Conservation (phyloP, 495 filamentous ascomycete species). For the Penicillium silybi region DNA sequence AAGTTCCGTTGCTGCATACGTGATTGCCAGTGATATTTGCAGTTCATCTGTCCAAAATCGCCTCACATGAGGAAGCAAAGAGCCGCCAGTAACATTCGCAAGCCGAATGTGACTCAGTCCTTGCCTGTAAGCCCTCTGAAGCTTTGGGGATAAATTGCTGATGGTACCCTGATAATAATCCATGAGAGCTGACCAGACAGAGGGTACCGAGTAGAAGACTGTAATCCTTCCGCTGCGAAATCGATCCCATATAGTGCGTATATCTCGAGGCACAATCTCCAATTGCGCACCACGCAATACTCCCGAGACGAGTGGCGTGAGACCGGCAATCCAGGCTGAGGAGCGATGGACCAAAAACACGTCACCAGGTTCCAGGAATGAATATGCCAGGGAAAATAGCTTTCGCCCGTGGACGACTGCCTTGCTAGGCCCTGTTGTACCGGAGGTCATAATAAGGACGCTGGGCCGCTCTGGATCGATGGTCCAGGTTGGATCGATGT, state of each 20-base stretch:
- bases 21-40: not conserved
- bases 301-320: not conserved
- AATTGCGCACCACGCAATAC: not conserved
- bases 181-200: not conserved
- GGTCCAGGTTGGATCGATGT: not conserved
- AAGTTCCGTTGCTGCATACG: not conserved
- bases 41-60: not conserved
- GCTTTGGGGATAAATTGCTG: not conserved
- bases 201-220: not conserved
- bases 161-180: not conserved
- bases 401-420: not conserved
- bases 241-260: not conserved
- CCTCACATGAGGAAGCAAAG: not conserved
- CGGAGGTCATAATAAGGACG: not conserved
- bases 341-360: not conserved
- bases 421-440: not conserved
- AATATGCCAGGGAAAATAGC: not conserved
- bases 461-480: not conserved
- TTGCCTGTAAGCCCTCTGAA: not conserved
- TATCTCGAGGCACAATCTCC: not conserved
- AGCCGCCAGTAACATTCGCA: not conserved
- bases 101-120: not conserved
- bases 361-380: not conserved
- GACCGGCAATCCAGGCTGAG: not conserved
- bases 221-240: not conserved